Evolutionary conservation across 192 early-diverging fungal genomes (phyloP).

Genomic region (Phlyctochytrium arcticum): DNA sequence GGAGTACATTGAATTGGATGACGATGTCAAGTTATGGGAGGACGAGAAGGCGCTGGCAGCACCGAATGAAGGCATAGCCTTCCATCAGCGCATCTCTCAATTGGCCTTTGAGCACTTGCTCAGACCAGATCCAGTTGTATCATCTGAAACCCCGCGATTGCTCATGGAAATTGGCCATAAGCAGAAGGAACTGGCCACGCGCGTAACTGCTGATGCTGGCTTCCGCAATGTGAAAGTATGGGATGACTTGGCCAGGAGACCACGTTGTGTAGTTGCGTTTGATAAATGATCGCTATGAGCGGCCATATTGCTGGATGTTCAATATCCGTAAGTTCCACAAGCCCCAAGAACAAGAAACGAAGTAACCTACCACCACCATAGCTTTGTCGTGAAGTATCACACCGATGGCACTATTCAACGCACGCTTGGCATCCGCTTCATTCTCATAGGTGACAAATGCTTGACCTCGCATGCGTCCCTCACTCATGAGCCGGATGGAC

Average conservation of each 20-base stretch:
- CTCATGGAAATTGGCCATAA: slow-evolving; percentile 81
- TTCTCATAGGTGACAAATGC: slow-evolving; percentile 41
- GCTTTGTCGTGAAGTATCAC: slow-evolving; percentile 41
- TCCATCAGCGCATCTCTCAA: slow-evolving; percentile 55
- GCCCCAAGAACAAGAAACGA: background rate
- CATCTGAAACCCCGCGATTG: too few species aligned
- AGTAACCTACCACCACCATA: slow-evolving; percentile 32
- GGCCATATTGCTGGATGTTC: background rate
- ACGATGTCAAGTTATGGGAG: slow-evolving; percentile 84
- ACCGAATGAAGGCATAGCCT: slow-evolving; percentile 52
- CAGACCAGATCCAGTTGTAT: slow-evolving; percentile 16
- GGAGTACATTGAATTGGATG: slow-evolving; percentile 65
- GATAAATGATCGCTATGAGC: background rate
- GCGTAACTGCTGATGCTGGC: slow-evolving; percentile 43
- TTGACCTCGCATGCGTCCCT: slow-evolving; percentile 41
- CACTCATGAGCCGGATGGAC: slow-evolving; percentile 37
- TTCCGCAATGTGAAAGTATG: slow-evolving; percentile 61
- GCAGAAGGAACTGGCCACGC: slow-evolving; percentile 64
- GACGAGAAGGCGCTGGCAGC: slow-evolving; percentile 71
- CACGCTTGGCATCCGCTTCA: slow-evolving; percentile 20
- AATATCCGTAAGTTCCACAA: background rate
- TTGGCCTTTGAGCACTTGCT: slow-evolving; percentile 35
- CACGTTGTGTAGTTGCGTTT: slow-evolving; percentile 50
- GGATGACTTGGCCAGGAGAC: slow-evolving; percentile 73
- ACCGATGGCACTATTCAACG: slow-evolving; percentile 32